Base-by-base conservation (phyloP, 257 asterid species). In the Lantana camara region DNA sequence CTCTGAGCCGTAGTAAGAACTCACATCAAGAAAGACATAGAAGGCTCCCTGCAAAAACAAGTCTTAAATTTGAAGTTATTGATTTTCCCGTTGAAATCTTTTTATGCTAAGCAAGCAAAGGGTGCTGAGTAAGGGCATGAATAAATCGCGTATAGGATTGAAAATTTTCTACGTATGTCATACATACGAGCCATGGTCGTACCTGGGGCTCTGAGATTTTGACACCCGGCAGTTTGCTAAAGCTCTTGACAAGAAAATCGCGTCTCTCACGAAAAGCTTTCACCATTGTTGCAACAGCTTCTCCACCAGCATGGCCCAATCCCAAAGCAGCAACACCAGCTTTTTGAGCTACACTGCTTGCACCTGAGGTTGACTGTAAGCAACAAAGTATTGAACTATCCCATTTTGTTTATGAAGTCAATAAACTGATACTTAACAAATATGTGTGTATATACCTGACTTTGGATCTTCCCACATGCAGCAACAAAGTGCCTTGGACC, bases 221-320 rank as follows among this genome's bases (percentile, higher is more conserved):
- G 32, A 90, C 92, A 7, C 96, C 93, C 1, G 73, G 85, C 64
- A 94, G 37, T 69, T 90, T 92, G 49, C 88, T 73, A 15, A 94
- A 94, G 83, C 91, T 86, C 77, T 79, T 76, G 63, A 94, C 95
- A 24, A 94, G 83, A 72, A 69, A 79, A 60, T 90, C 99, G 54
- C 99, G 81, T 66, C 99, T 86, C 72, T 90, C 96, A 41, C 82
- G 95, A 57, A 90, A 94, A 13, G 96, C 95, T 79, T 88, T 85
- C 22, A 83, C 95, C 99, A 94, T 94, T 21, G 64, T 59, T 14
- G 95, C 65, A 42, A 94, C 85, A 30, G 88, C 89, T 69, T 87
- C 95, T 65, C 99, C 99, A 60, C 99, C 99, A 16, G 97, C 97
- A 71, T 82, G 72, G 40, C 99, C 97, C 80, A 93, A 37, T 59